Percentiles rank a stretch among this genome's conserved stretches.
Evolutionary conservation across 306 rosid species (phyloP).

Genomic region (Castanea crenata): DNA sequence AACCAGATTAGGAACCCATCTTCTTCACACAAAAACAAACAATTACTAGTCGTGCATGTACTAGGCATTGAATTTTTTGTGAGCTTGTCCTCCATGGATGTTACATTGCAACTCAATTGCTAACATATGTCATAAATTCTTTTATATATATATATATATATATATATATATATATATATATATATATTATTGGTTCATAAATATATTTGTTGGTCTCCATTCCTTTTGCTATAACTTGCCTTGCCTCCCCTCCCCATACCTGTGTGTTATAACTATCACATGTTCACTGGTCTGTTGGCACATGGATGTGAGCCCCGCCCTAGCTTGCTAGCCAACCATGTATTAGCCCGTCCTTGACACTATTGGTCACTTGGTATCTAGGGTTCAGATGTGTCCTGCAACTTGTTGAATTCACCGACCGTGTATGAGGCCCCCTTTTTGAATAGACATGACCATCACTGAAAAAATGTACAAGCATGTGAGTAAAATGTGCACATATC

Average conservation of each 20-base stretch:
- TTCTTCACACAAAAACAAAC: background rate
- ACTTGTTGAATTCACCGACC: background rate
- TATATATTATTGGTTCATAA: background rate
- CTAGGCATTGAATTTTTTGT: background rate
- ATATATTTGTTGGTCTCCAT: background rate
- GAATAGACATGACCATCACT: background rate
- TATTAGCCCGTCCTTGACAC: background rate
- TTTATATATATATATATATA: too few species aligned
- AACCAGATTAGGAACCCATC: background rate
- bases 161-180: background rate
- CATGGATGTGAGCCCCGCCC: slow-evolving; percentile 18
- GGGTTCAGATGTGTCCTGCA: background rate
- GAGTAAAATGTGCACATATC: background rate
- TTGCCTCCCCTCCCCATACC: background rate
- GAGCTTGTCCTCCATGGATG: background rate
- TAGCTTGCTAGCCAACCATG: slow-evolving; percentile 2
- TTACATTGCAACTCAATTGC: background rate
- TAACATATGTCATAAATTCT: background rate
- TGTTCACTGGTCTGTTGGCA: slow-evolving; percentile 31
- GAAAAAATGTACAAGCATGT: background rate
- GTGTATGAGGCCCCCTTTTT: background rate
- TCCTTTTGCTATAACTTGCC: background rate
- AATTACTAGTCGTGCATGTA: background rate
- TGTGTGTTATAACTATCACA: slow-evolving; percentile 25
- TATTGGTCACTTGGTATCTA: background rate